Conservation (phyloP, 495 filamentous ascomycete species). For the Penicillium diatomitis region DNA sequence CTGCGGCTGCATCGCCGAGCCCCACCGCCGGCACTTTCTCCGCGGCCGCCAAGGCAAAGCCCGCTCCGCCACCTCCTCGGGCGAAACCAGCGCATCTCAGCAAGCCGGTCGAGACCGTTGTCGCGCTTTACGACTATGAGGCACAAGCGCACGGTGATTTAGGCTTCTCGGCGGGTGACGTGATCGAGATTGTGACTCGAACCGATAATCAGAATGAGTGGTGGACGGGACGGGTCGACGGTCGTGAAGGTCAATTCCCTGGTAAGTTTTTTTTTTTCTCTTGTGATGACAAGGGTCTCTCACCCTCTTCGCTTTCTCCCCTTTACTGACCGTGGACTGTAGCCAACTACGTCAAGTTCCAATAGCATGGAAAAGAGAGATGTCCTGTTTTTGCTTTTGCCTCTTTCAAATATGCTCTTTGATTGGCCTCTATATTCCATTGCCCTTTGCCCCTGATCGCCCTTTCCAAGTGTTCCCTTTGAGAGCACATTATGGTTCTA, state of each 20-base stretch:
- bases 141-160: slow-evolving; percentile 93
- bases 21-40: slow-evolving; percentile 40
- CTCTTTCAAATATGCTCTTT: not conserved
- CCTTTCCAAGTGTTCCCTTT: too few species aligned
- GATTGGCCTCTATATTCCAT: not conserved
- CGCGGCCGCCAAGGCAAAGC: slow-evolving; percentile 70
- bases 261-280: slow-evolving; percentile 46
- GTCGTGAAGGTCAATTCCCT: slow-evolving; percentile 84
- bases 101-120: slow-evolving; percentile 65
- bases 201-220: slow-evolving; percentile 91
- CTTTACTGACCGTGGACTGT: slow-evolving; percentile 4
- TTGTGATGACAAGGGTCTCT: too few species aligned
- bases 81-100: slow-evolving; percentile 75
- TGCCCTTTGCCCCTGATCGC: not conserved
- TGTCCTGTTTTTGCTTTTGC: slow-evolving; percentile 1
- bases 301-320: not conserved
- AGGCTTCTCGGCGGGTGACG: slow-evolving; percentile 81
- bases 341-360: slow-evolving; percentile 41
- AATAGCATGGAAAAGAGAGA: slow-evolving; percentile 17
- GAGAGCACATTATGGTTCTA: slow-evolving; percentile 11
- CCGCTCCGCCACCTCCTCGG: slow-evolving; percentile 83
- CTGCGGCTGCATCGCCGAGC: slow-evolving; percentile 35
- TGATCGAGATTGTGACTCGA: slow-evolving; percentile 76
- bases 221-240: slow-evolving; percentile 78
- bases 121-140: slow-evolving; percentile 88